A percentile compares a stretch with the other conserved stretches of the same genome.
Conservation (phyloP, 2,329 filamentous ascomycete species). For the Trichoderma semiorbis region DNA sequence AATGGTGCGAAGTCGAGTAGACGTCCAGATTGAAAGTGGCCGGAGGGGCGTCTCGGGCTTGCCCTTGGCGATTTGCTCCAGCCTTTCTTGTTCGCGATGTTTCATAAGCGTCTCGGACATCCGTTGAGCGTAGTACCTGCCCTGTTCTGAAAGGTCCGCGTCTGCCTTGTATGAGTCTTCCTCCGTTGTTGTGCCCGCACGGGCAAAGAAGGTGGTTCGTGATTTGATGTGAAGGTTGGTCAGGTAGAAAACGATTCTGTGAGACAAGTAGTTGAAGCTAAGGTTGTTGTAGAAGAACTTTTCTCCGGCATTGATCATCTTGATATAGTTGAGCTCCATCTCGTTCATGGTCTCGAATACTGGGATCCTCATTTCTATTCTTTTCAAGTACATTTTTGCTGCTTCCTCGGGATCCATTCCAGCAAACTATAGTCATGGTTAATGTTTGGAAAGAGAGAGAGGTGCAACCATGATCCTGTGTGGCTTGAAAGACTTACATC, state of each 20-base stretch:
- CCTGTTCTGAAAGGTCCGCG: conserved; percentile 75
- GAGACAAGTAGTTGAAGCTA: conserved; percentile 92
- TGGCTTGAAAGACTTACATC: conserved; percentile 57
- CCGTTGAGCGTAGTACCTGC: conserved; percentile 74
- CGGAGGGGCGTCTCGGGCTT: conserved; percentile 68
- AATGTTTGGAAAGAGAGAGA: conserved; percentile 10
- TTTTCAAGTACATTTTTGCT: conserved; percentile 82
- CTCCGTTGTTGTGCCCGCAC: conserved; percentile 80
- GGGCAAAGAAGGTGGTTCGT: conserved; percentile 86
- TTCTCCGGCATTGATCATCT: conserved; percentile 97
- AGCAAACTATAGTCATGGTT: conserved; percentile 59
- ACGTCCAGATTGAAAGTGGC: conserved; percentile 90
- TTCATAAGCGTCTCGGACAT: conserved; percentile 81
- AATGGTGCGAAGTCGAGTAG: conserved; percentile 82
- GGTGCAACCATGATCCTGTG: not conserved
- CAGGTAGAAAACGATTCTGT: conserved; percentile 97
- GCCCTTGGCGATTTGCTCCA: conserved; percentile 63
- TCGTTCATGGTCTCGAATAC: conserved; percentile 97
- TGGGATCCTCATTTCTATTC: conserved; percentile 89
- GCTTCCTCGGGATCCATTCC: conserved; percentile 91
- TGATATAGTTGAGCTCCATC: conserved; percentile 91
- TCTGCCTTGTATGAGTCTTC: conserved; percentile 92
- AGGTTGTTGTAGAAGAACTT: conserved; percentile 95
- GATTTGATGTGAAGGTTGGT: conserved; percentile 97
- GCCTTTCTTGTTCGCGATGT: conserved; percentile 79